Evolutionary conservation across 768 basidiomycete genomes (phyloP).

Genomic region (Phylloporus sp.): DNA sequence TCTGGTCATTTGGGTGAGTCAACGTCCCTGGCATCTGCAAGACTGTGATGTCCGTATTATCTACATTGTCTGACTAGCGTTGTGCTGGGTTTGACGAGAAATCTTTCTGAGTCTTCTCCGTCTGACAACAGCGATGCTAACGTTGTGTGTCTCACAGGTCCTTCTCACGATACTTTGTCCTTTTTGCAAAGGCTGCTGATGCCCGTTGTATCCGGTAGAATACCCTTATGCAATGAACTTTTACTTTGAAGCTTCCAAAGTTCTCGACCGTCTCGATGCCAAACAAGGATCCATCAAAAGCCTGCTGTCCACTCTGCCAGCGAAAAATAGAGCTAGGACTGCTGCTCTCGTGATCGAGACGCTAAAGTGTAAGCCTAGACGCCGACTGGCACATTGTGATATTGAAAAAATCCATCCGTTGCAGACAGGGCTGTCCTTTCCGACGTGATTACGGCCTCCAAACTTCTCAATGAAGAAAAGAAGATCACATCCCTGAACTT

Average conservation of each 20-base stretch:
- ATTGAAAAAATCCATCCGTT: constrained; percentile 3
- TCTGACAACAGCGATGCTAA: constrained; percentile 26
- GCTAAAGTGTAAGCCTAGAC: constrained; percentile 72
- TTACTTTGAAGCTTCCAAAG: constrained; percentile 85
- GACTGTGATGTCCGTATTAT: constrained; percentile 67
- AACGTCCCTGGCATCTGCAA: not conserved
- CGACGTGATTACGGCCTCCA: constrained; percentile 64
- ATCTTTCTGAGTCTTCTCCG: constrained; percentile 23
- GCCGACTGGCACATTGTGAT: not conserved
- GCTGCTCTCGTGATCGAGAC: constrained; percentile 92
- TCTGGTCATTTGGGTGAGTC: constrained; percentile 17
- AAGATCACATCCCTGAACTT: constrained; percentile 72
- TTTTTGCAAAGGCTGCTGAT: constrained; percentile 22
- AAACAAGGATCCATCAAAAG: constrained; percentile 94
- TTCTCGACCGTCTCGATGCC: constrained; percentile 80
- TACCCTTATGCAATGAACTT: constrained; percentile 72
- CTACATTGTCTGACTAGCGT: constrained; percentile 86
- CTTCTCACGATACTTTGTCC: constrained; percentile 19
- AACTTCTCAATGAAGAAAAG: constrained; percentile 71
- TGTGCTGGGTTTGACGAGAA: constrained; percentile 48
- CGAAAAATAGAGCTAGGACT: constrained; percentile 71
- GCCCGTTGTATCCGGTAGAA: constrained; percentile 25
- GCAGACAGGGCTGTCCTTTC: constrained; percentile 75
- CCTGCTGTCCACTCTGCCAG: constrained; percentile 66
- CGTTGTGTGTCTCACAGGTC: constrained; percentile 16